phyloP scores from a whole-genome alignment of 805 yeast genomes.

The Pichia ethanolica region DNA sequence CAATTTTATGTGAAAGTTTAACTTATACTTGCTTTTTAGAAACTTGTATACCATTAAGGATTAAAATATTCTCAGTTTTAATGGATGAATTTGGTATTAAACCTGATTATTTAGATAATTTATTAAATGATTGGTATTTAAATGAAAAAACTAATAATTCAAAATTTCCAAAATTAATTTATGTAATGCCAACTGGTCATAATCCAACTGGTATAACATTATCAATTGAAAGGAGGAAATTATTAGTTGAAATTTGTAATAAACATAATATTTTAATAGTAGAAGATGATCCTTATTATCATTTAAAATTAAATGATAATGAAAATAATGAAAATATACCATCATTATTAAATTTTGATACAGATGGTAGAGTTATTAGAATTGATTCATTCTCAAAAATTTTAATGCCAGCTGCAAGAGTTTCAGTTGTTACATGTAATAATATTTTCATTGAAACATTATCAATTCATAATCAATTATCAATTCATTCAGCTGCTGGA shows the following conservation, averaged over 20 bases:
- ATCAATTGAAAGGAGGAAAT: slow-evolving; percentile 46
- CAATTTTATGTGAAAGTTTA: slow-evolving; percentile 75
- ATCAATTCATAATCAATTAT: slow-evolving; percentile 56
- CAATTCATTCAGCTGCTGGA: slow-evolving; percentile 71
- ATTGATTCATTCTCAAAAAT: slow-evolving; percentile 76
- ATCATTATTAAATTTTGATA: slow-evolving; percentile 63
- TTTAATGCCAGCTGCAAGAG: slow-evolving; percentile 68
- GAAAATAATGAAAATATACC: slow-evolving; percentile 44
- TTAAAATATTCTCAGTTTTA: slow-evolving; percentile 61
- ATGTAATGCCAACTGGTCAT: slow-evolving; percentile 76
- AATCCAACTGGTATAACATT: slow-evolving; percentile 77
- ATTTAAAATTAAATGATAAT: slow-evolving; percentile 41
- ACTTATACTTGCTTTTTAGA: slow-evolving; percentile 82
- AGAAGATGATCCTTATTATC: slow-evolving; percentile 87
- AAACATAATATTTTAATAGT: slow-evolving; percentile 63
- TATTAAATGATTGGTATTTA: slow-evolving; percentile 63
- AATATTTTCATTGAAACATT: slow-evolving; percentile 42
- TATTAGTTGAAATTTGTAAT: slow-evolving; percentile 52
- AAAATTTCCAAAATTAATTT: slow-evolving; percentile 49
- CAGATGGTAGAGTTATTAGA: slow-evolving; percentile 70
- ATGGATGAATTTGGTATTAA: slow-evolving; percentile 75
- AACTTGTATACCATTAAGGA: slow-evolving; percentile 66
- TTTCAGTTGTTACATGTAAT: slow-evolving; percentile 71
- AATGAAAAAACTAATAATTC: slow-evolving; percentile 29
- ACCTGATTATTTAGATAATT: slow-evolving; percentile 57